Percentiles rank a stretch among this genome's conserved stretches.
Evolutionary conservation across 1,284 basidiomycete genomes (phyloP).

Genomic region (Papiliotrema flavescens): DNA sequence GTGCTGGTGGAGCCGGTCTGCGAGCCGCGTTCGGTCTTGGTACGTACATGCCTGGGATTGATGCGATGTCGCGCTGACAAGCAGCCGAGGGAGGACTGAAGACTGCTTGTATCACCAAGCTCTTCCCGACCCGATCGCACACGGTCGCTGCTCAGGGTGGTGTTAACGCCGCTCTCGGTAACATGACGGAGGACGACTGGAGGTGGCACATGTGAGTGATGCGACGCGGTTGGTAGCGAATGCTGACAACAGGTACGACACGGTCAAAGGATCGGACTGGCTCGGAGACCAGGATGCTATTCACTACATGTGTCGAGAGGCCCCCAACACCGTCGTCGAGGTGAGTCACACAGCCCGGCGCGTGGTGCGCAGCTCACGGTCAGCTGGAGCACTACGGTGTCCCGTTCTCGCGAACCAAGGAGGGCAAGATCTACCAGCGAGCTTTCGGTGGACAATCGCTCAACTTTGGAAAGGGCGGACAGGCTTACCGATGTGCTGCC

Average conservation of each 20-base stretch:
- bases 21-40: slow-evolving; percentile 94
- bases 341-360: slow-evolving; percentile 49
- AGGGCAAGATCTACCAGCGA: slow-evolving; percentile 99
- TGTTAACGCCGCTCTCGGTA: slow-evolving; percentile 98
- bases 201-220: slow-evolving; percentile 88
- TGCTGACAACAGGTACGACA: slow-evolving; percentile 58
- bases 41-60: slow-evolving; percentile 12
- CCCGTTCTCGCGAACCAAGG: slow-evolving; percentile 97
- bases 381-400: slow-evolving; percentile 99
- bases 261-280: slow-evolving; percentile 99
- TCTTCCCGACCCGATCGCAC: slow-evolving; percentile 99
- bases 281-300: slow-evolving; percentile 99
- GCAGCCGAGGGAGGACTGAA: slow-evolving; percentile 93
- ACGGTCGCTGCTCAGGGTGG: slow-evolving; percentile 99
- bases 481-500: slow-evolving; percentile 98
- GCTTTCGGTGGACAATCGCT: slow-evolving; percentile 99
- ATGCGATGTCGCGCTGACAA: not conserved
- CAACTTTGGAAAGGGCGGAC: slow-evolving; percentile 96
- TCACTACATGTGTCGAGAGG: slow-evolving; percentile 98
- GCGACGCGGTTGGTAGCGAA: not conserved
- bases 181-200: slow-evolving; percentile 99
- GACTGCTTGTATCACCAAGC: slow-evolving; percentile 96
- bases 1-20: slow-evolving; percentile 96
- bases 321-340: slow-evolving; percentile 88
- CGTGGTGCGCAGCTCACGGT: not conserved